These are phyloP conservation scores for Candida easanensis DNA, from an alignment of 805 yeast genomes.

Conservation along the genomic window DNA sequence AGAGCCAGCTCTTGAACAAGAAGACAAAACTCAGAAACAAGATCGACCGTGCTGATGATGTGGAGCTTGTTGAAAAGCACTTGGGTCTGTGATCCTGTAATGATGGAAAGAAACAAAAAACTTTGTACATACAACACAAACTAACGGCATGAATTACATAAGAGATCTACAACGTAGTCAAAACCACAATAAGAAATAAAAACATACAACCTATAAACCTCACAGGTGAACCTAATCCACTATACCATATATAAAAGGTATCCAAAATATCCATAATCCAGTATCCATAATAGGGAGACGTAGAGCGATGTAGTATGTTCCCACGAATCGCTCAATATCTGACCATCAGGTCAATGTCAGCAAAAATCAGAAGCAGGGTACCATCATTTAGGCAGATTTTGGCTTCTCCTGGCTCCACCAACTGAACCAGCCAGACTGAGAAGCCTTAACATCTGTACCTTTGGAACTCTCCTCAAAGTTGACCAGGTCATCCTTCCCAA, in stretches of 20 bases:
- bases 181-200: not conserved
- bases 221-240: no score
- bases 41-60: constrained; percentile 17
- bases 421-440: constrained; percentile 14
- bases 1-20: constrained; percentile 44
- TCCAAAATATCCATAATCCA: no score
- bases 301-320: no score
- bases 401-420: constrained; percentile 16
- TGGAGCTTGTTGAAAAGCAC: constrained; percentile 23
- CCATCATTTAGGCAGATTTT: constrained; percentile 5
- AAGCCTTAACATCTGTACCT: not conserved
- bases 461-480: constrained; percentile 6
- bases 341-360: not conserved
- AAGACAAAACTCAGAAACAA: constrained; percentile 29
- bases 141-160: not conserved
- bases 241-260: no score
- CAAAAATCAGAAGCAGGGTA: not conserved
- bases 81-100: constrained; percentile 17
- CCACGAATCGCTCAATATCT: no score
- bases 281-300: no score
- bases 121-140: constrained; percentile 1
- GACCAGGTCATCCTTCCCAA: constrained; percentile 33
- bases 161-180: no score
- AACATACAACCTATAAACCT: not conserved
- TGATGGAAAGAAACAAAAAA: not conserved